Conservation (phyloP, 768 basidiomycete species). For the Mycena venus region DNA sequence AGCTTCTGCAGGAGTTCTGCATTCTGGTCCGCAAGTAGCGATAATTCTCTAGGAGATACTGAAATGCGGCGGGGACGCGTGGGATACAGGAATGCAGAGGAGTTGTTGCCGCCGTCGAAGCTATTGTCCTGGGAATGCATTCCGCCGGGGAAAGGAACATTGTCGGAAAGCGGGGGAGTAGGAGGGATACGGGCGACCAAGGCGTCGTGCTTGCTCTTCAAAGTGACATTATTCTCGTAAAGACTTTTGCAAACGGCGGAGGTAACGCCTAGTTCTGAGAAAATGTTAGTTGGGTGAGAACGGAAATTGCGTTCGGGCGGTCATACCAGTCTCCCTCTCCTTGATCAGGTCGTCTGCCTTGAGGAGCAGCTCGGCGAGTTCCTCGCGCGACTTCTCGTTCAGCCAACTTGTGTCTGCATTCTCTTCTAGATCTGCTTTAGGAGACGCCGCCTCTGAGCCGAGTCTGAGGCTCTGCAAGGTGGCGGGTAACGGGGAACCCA, state of each 20-base stretch:
- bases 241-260: constrained; percentile 78
- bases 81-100: constrained; percentile 35
- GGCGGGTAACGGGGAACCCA: constrained; percentile 44
- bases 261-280: constrained; percentile 74
- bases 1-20: constrained; percentile 83
- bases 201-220: constrained; percentile 81
- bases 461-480: constrained; percentile 44
- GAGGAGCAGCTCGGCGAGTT: constrained; percentile 75
- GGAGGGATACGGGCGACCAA: constrained; percentile 74
- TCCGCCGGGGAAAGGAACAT: constrained; percentile 47
- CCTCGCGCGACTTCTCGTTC: constrained; percentile 78
- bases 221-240: constrained; percentile 74
- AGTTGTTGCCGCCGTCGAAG: constrained; percentile 37
- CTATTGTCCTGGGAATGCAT: constrained; percentile 32
- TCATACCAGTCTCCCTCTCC: constrained; percentile 80
- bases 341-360: constrained; percentile 84
- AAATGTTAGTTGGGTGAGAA: background rate
- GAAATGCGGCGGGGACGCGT: constrained; percentile 65
- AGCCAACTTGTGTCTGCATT: constrained; percentile 56
- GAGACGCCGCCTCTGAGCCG: constrained; percentile 41
- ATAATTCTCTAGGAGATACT: constrained; percentile 77
- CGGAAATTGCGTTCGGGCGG: background rate
- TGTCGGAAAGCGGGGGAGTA: constrained; percentile 52
- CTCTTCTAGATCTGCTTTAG: constrained; percentile 35
- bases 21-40: constrained; percentile 85